Evolutionary conservation across 441 rosid species (phyloP).

Genomic region (Croton laevigatus): DNA sequence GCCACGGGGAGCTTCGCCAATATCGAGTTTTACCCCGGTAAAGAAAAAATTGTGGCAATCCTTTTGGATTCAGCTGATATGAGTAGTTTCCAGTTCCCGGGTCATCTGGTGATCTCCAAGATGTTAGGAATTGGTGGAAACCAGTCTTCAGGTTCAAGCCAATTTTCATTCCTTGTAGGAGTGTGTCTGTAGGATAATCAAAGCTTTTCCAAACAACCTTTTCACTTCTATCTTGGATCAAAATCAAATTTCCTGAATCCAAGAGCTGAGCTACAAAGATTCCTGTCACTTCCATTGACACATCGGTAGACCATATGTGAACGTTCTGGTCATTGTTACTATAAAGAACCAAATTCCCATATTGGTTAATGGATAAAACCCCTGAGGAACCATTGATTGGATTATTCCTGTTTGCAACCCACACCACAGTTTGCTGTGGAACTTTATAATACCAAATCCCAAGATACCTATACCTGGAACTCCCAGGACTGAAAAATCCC

Average conservation of each 20-base stretch:
- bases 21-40: constrained; percentile 14
- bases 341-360: constrained; percentile 11
- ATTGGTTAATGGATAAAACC: not conserved
- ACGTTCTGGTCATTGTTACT: too few relatives aligned
- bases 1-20: constrained; percentile 20
- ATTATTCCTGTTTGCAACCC: constrained; percentile 27
- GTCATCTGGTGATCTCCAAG: constrained; percentile 24
- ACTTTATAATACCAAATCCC: constrained; percentile 29
- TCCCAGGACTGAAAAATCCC: constrained; percentile 16
- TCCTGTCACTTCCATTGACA: not conserved
- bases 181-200: constrained; percentile 14
- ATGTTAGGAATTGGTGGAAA: not conserved
- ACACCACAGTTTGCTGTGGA: constrained; percentile 12
- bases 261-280: constrained; percentile 17
- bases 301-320: constrained; percentile 28
- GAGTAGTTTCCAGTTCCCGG: constrained; percentile 14
- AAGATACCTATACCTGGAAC: not conserved
- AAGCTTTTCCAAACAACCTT: constrained; percentile 21
- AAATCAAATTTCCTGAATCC: constrained; percentile 32
- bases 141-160: constrained; percentile 11
- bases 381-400: constrained; percentile 21
- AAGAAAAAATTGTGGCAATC: constrained; percentile 23
- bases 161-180: constrained; percentile 14
- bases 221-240: not conserved
- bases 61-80: not conserved